A percentile compares a stretch with the other conserved stretches of the same genome.
Conservation (phyloP, 192 early-diverging fungal genomes). For the Podila verticillata region DNA sequence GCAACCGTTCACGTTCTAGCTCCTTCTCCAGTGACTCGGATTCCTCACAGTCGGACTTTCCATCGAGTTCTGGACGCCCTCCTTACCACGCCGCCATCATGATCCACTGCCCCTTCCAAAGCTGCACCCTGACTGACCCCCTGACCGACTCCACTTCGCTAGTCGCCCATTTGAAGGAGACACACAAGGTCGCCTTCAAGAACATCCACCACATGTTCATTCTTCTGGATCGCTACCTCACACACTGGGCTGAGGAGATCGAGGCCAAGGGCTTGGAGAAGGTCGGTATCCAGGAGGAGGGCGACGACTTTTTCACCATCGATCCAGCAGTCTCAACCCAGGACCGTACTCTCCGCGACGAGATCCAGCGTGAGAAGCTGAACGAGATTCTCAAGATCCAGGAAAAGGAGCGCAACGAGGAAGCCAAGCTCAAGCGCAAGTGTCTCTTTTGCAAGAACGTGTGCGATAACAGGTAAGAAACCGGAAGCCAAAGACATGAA, state of each 20-base stretch:
- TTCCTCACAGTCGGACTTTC: conserved; percentile 42
- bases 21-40: conserved; percentile 53
- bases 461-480: conserved; percentile 66
- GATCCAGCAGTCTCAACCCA: conserved; percentile 61
- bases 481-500: neutral
- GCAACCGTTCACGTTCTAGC: conserved; percentile 33
- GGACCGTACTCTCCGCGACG: conserved; percentile 77
- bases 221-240: conserved; percentile 77
- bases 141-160: conserved; percentile 72
- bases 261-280: conserved; percentile 41
- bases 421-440: conserved; percentile 74
- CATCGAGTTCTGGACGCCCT: conserved; percentile 40
- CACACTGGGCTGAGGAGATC: conserved; percentile 73
- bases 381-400: conserved; percentile 79
- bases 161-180: conserved; percentile 70
- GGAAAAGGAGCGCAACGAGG: conserved; percentile 73
- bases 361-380: conserved; percentile 77
- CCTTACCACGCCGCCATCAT: conserved; percentile 63
- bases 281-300: conserved; percentile 34
- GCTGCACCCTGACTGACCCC: conserved; percentile 57
- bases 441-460: conserved; percentile 94
- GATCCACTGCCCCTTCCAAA: conserved; percentile 75
- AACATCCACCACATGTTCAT: conserved; percentile 84
- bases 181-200: conserved; percentile 72
- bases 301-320: conserved; percentile 62